Conservation (phyloP, 164 flowering plant genomes). For the Kingdonia uniflora region DNA sequence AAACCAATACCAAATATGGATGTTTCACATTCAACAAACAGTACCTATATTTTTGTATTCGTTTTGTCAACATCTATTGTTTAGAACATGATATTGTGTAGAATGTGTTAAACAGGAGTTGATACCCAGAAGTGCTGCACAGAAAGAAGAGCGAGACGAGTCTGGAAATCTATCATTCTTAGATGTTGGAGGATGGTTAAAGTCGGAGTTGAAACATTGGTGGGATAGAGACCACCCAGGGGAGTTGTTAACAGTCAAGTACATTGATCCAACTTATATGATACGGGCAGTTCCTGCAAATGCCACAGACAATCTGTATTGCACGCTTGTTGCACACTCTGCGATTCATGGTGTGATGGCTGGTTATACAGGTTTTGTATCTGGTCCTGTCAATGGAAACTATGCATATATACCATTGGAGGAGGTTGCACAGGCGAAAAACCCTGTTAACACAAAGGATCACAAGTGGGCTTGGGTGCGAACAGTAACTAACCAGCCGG, state of each 20-base stretch:
- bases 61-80: too few species aligned
- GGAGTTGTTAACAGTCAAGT: slow-evolving; percentile 66
- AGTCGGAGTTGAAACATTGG: slow-evolving; percentile 66
- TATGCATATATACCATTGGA: slow-evolving; percentile 68
- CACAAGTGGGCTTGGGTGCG: slow-evolving; percentile 95
- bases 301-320: slow-evolving; percentile 65
- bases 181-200: slow-evolving; percentile 84
- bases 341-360: slow-evolving; percentile 88
- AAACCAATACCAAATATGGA: too few species aligned
- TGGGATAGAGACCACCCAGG: slow-evolving; percentile 58
- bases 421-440: slow-evolving; percentile 54
- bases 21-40: too few species aligned
- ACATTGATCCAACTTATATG: slow-evolving; percentile 88
- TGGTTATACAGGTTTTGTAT: slow-evolving; percentile 73
- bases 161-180: slow-evolving; percentile 70
- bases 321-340: slow-evolving; percentile 75
- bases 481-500: slow-evolving; percentile 79
- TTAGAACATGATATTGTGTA: slow-evolving; percentile 17
- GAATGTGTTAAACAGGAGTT: slow-evolving; percentile 84
- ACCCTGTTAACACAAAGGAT: slow-evolving; percentile 44
- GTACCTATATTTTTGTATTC: too few species aligned
- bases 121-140: slow-evolving; percentile 46
- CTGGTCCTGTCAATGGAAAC: slow-evolving; percentile 66
- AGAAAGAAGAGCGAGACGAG: slow-evolving; percentile 55
- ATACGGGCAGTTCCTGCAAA: slow-evolving; percentile 79